phyloP scores from a whole-genome alignment of 176 grass and related monocot genomes.

The Oryza coarctata region DNA sequence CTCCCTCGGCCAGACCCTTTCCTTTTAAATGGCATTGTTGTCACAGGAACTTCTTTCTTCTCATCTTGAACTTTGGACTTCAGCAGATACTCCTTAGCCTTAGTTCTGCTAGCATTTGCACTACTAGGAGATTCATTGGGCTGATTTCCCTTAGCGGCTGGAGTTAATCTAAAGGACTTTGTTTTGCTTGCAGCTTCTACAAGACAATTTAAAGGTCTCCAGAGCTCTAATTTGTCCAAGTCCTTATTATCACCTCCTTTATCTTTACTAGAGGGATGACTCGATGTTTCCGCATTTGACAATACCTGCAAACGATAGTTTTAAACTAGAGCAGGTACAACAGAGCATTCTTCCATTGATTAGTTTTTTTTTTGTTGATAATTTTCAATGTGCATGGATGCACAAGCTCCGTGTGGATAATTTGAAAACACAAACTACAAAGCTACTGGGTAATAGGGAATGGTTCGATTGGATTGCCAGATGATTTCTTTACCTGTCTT shows the following conservation, averaged over 20 bases:
- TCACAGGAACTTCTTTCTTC: slow-evolving; percentile 45
- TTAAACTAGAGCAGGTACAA: slow-evolving; percentile 10
- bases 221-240: slow-evolving; percentile 64
- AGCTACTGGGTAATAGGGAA: slow-evolving; percentile 2
- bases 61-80: slow-evolving; percentile 59
- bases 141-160: slow-evolving; percentile 52
- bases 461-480: neutral
- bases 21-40: slow-evolving; percentile 43
- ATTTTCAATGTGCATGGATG: neutral
- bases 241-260: slow-evolving; percentile 39
- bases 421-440: slow-evolving; percentile 16
- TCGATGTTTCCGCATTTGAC: slow-evolving; percentile 59
- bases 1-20: slow-evolving; percentile 53
- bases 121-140: slow-evolving; percentile 43
- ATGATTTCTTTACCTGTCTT: slow-evolving; percentile 57
- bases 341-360: slow-evolving; percentile 12
- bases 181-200: slow-evolving; percentile 73
- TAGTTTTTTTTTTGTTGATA: neutral
- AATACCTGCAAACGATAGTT: slow-evolving; percentile 47
- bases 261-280: slow-evolving; percentile 53
- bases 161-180: slow-evolving; percentile 47
- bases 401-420: neutral
- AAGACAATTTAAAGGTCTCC: slow-evolving; percentile 83
- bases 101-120: slow-evolving; percentile 39
- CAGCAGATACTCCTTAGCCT: slow-evolving; percentile 44